These are phyloP conservation scores for Drechslerella dactyloides DNA, from an alignment of 2,329 filamentous ascomycete genomes.

Conservation along the genomic window DNA sequence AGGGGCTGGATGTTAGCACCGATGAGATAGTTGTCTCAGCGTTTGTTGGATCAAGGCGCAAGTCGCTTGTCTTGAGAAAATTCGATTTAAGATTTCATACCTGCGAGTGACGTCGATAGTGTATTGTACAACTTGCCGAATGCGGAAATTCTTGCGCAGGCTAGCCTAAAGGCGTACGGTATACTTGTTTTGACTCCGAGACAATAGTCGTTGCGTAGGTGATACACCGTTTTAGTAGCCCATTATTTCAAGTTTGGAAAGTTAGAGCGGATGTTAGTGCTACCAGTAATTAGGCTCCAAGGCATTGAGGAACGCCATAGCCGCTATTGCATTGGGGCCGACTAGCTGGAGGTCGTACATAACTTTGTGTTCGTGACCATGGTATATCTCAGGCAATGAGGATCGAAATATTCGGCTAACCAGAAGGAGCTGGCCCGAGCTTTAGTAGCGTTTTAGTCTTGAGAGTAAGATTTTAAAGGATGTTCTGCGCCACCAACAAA, in stretches of 20 bases:
- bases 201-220: not conserved
- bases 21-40: not conserved
- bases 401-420: no score
- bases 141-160: not conserved
- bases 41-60: not conserved
- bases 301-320: no score
- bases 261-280: not conserved
- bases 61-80: not conserved
- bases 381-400: no score
- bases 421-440: no score
- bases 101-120: not conserved
- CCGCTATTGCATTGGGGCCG: no score
- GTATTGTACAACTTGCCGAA: not conserved
- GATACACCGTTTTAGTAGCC: not conserved
- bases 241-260: not conserved
- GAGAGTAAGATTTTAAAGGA: no score
- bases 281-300: no score
- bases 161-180: not conserved
- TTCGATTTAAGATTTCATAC: not conserved
- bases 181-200: not conserved
- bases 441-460: no score
- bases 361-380: no score
- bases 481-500: no score
- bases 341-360: no score
- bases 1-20: not conserved